Percentiles rank a stretch among this genome's conserved stretches.
phyloP scores from a whole-genome alignment of 1,139 yeast genomes.

The Insectozyma bohioensis region DNA sequence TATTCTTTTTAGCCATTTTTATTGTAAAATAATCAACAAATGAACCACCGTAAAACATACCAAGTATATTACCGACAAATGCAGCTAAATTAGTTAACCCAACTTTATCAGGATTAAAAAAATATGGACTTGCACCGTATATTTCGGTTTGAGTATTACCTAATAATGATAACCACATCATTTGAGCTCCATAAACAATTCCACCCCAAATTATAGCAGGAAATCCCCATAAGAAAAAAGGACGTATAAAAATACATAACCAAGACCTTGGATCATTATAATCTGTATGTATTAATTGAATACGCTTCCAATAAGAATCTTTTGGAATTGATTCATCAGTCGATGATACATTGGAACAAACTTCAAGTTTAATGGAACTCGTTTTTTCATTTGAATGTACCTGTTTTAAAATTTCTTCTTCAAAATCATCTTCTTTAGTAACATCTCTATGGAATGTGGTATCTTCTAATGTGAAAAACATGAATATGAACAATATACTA shows the following conservation, averaged over 20 bases:
- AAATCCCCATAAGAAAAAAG: slow-evolving; percentile 45
- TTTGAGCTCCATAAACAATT: slow-evolving; percentile 59
- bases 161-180: slow-evolving; percentile 53
- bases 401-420: slow-evolving; percentile 12
- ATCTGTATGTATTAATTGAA: slow-evolving; percentile 35
- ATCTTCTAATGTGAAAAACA: slow-evolving; percentile 47
- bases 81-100: slow-evolving; percentile 47
- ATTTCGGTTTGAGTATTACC: slow-evolving; percentile 46
- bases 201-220: slow-evolving; percentile 68
- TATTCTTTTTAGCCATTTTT: slow-evolving; percentile 32
- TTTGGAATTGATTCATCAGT: slow-evolving; percentile 5
- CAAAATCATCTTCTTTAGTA: slow-evolving; percentile 16
- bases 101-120: slow-evolving; percentile 31
- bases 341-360: slow-evolving; percentile 11
- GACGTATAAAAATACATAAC: slow-evolving; percentile 38
- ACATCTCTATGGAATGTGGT: slow-evolving; percentile 31
- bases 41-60: slow-evolving; percentile 43
- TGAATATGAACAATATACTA: slow-evolving; percentile 41
- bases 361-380: slow-evolving; percentile 11
- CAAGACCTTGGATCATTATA: slow-evolving; percentile 43
- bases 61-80: slow-evolving; percentile 39
- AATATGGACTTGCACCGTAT: slow-evolving; percentile 36
- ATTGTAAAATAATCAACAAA: slow-evolving; percentile 43
- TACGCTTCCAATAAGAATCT: slow-evolving; percentile 29
- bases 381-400: no score